Conservation (phyloP, 2,329 filamentous ascomycete species). For the Nothopassalora personata region DNA sequence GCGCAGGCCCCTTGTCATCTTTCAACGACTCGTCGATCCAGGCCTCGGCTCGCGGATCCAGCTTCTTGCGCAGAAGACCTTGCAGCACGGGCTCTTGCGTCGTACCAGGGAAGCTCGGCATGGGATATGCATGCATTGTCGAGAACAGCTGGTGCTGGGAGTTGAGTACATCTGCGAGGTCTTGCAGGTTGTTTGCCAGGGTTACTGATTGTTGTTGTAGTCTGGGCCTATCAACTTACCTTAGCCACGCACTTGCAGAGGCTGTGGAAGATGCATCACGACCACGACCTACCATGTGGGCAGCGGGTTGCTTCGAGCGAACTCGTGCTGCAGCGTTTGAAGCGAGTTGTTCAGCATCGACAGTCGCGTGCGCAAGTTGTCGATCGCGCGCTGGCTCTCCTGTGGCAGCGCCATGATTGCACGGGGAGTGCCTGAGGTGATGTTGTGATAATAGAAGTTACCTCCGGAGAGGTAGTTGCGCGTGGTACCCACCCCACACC, state of each 20-base stretch:
- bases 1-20: slow-evolving; percentile 3
- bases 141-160: slow-evolving; percentile 63
- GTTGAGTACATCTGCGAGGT: slow-evolving; percentile 59
- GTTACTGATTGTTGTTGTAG: slow-evolving; percentile 27
- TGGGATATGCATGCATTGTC: slow-evolving; percentile 67
- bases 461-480: neutral
- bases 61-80: slow-evolving; percentile 73
- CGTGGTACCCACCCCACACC: no score
- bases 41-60: slow-evolving; percentile 71
- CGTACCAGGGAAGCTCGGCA: slow-evolving; percentile 64
- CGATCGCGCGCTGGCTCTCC: slow-evolving; percentile 28
- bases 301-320: slow-evolving; percentile 28
- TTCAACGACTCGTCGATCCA: slow-evolving; percentile 53
- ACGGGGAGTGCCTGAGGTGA: neutral
- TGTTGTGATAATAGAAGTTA: neutral
- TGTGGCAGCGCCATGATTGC: slow-evolving; percentile 19
- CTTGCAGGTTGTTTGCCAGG: slow-evolving; percentile 56
- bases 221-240: slow-evolving; percentile 27
- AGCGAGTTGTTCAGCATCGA: slow-evolving; percentile 27
- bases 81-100: slow-evolving; percentile 57
- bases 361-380: slow-evolving; percentile 31
- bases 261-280: slow-evolving; percentile 1
- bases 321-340: slow-evolving; percentile 21
- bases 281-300: slow-evolving; percentile 31
- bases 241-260: slow-evolving; percentile 14